A percentile compares a stretch with the other conserved stretches of the same genome.
Evolutionary conservation across 805 yeast genomes (phyloP).

Genomic region (Myxozyma sirexii): DNA sequence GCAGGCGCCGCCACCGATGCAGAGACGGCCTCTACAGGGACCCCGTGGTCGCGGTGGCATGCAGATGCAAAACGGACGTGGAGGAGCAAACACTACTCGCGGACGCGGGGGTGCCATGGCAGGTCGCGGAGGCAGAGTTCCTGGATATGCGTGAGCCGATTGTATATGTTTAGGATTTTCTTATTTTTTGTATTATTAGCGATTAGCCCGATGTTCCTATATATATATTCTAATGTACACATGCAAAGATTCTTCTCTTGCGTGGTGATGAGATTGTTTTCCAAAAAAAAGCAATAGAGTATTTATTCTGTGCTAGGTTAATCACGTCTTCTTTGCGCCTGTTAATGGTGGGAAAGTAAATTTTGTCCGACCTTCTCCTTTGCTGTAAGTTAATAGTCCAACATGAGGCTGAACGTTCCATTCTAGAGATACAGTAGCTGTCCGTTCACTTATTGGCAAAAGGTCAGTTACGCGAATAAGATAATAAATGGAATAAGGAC

Average conservation of each 20-base stretch:
- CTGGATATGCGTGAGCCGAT: no score
- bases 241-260: no score
- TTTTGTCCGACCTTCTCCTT: constrained; percentile 19
- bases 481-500: background rate
- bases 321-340: background rate
- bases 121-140: background rate
- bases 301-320: no score
- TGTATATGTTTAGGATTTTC: no score
- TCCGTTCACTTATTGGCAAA: constrained; percentile 58
- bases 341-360: constrained; percentile 23
- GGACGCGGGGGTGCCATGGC: background rate
- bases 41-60: constrained; percentile 4
- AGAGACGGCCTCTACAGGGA: background rate
- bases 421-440: constrained; percentile 69
- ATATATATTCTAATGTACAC: no score
- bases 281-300: no score
- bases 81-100: background rate
- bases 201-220: no score
- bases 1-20: background rate
- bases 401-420: constrained; percentile 94
- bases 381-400: constrained; percentile 64
- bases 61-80: background rate
- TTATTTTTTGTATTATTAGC: no score
- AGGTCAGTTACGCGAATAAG: no score
- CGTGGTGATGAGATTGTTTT: no score